phyloP scores from a whole-genome alignment of 306 rosid genomes.

The Comarum palustre region DNA sequence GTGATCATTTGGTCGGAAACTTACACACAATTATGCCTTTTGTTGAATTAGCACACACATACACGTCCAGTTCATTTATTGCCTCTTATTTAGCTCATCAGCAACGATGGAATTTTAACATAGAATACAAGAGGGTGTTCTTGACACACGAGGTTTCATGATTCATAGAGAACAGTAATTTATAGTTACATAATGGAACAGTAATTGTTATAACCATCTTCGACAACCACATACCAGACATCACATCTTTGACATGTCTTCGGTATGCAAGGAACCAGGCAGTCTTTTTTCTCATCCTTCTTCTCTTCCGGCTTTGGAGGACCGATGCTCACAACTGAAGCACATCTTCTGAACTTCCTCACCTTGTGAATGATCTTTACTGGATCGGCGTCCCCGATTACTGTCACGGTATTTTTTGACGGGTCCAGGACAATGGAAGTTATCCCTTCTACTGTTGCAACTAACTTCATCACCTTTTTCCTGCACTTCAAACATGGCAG shows the following conservation, averaged over 20 bases:
- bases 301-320: constrained; percentile 40
- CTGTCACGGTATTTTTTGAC: constrained; percentile 43
- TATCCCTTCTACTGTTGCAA: constrained; percentile 43
- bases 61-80: neutral
- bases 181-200: constrained; percentile 44
- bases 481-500: constrained; percentile 53
- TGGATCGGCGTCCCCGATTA: constrained; percentile 58
- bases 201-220: constrained; percentile 32
- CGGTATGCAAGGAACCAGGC: constrained; percentile 11
- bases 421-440: constrained; percentile 44
- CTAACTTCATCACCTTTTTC: constrained; percentile 49
- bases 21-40: constrained; percentile 11
- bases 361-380: constrained; percentile 46
- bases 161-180: neutral
- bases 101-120: neutral
- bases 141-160: neutral
- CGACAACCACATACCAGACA: constrained; percentile 46
- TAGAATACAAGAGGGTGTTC: neutral
- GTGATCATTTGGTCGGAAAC: constrained; percentile 19
- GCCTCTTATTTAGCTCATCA: neutral
- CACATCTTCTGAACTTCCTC: constrained; percentile 46
- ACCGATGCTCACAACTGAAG: constrained; percentile 40
- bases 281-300: constrained; percentile 40
- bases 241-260: constrained; percentile 42
- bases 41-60: neutral